Evolutionary conservation across 225 moss, liverwort and hornwort species (phyloP), one percentile per base, ranked within the genome.

Genomic region (Asterella californica): DNA sequence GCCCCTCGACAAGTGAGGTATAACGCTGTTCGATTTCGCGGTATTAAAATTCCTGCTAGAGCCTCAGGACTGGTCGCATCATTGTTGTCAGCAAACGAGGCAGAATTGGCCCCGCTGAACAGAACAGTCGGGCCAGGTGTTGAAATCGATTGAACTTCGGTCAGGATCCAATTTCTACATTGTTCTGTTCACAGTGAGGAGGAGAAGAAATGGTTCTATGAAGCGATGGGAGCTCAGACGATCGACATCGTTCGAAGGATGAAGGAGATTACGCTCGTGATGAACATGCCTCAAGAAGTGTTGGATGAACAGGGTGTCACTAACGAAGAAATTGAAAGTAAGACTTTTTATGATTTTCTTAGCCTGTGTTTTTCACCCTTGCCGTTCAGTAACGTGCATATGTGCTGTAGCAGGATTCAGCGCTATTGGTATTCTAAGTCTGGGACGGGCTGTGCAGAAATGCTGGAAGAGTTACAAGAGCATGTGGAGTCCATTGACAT

Each of bases 391-490:
- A 25, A 0, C 19, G 42, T 38, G 21, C 22, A 42, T 2, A 9
- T 70, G 18, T 70, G 6, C 22, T 27, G 10, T 27, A 12, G 8
- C 19, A 53, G 15, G 53, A 52, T 15, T 53, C 17, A 74, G 1
- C 17, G 53, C n/a, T 7, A n/a, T 19, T 30, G 53, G 10, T 74
- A 29, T 18, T 30, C 74, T 36, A 74, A 53, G 17, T 14, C 30
- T 30, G 18, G 15, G 2, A 15, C 50, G 32, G 33, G 4, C 27
- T 61, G 50, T 84, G 82, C 92, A 93, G 95, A 90, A 71, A 92
- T 97, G 96, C 88, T 97, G 63, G 96, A 92, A 88, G 96, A 97
- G 84, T 89, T 97, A 75, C 94, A 97, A 80, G 94, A 94, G 83
- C 91, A 94, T 77, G 94, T 97, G 65, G 96, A 97, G 81, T 94